Conservation (phyloP, 306 rosid species). For the Casuarina glauca region DNA sequence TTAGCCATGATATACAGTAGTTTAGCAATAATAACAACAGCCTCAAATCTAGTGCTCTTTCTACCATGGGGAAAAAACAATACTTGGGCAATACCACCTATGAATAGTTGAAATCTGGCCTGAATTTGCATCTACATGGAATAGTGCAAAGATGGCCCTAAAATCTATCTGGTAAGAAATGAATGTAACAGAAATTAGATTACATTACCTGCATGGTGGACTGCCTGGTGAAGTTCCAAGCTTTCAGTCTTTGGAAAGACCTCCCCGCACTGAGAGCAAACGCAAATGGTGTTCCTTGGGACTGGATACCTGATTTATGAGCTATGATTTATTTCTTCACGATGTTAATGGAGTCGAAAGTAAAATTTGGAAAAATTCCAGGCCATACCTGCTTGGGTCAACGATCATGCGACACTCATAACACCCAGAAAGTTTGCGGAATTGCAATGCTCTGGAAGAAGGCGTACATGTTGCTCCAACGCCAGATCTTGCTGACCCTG, state of each 20-base stretch:
- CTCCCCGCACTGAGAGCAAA: slow-evolving; percentile 94
- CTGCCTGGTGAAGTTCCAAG: slow-evolving; percentile 87
- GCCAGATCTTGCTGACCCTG: slow-evolving; percentile 52
- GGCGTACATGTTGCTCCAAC: slow-evolving; percentile 43
- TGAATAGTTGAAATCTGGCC: not conserved
- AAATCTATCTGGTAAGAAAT: not conserved
- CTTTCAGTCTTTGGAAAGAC: slow-evolving; percentile 81
- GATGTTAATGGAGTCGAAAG: not conserved
- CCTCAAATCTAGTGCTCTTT: too few species aligned
- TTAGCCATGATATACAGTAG: too few species aligned
- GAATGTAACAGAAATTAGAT: not conserved
- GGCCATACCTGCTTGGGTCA: slow-evolving; percentile 77
- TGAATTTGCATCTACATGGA: not conserved
- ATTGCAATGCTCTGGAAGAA: slow-evolving; percentile 82
- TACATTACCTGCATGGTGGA: slow-evolving; percentile 87
- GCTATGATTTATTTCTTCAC: not conserved
- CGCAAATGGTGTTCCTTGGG: slow-evolving; percentile 67
- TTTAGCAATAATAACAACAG: too few species aligned
- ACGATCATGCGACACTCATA: slow-evolving; percentile 93
- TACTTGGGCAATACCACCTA: too few species aligned
- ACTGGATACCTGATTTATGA: slow-evolving; percentile 56
- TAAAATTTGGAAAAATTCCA: too few species aligned
- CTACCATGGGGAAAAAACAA: too few species aligned
- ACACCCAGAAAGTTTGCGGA: slow-evolving; percentile 91
- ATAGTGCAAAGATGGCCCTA: not conserved